Evolutionary conservation across 139 green algal genomes (phyloP).

Genomic region (Parachlorella kessleri): DNA sequence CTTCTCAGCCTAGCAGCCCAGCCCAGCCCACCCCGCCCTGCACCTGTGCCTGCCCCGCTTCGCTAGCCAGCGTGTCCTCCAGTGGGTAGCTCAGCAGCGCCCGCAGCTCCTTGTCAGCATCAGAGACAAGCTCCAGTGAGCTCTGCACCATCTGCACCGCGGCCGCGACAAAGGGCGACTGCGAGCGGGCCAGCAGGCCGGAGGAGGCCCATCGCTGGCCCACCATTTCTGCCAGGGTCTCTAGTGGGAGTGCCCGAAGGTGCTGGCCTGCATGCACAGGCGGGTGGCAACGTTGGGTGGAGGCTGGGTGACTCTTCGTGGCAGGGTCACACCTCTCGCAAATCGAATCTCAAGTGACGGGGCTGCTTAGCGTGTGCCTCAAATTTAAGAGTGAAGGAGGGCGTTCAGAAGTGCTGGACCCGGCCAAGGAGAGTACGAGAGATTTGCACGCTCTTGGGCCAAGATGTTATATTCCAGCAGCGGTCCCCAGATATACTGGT

Average conservation of each 20-base stretch:
- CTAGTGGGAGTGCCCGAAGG: slow-evolving; percentile 67
- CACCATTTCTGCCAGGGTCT: slow-evolving; percentile 49
- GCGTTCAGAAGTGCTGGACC: no score
- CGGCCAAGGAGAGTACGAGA: no score
- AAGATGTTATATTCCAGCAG: no score
- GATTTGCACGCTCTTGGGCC: no score
- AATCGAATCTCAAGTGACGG: no score
- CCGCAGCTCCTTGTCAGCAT: slow-evolving; percentile 67
- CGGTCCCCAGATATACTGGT: no score
- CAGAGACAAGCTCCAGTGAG: slow-evolving; percentile 62
- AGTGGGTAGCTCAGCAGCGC: slow-evolving; percentile 88
- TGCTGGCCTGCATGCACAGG: slow-evolving; percentile 76
- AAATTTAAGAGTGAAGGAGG: no score
- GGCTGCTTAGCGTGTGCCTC: no score
- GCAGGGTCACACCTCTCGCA: no score
- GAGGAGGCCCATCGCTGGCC: slow-evolving; percentile 46
- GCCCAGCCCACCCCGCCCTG: not conserved
- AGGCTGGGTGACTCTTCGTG: no score
- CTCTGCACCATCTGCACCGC: slow-evolving; percentile 57
- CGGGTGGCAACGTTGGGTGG: no score
- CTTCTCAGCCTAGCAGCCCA: no score
- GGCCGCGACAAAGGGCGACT: slow-evolving; percentile 65
- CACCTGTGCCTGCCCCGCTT: slow-evolving; percentile 55
- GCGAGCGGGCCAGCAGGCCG: slow-evolving; percentile 59
- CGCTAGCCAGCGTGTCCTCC: slow-evolving; percentile 69